Base-by-base conservation (phyloP, 2,329 filamentous ascomycete species). In the Leptographium radiaticola region DNA sequence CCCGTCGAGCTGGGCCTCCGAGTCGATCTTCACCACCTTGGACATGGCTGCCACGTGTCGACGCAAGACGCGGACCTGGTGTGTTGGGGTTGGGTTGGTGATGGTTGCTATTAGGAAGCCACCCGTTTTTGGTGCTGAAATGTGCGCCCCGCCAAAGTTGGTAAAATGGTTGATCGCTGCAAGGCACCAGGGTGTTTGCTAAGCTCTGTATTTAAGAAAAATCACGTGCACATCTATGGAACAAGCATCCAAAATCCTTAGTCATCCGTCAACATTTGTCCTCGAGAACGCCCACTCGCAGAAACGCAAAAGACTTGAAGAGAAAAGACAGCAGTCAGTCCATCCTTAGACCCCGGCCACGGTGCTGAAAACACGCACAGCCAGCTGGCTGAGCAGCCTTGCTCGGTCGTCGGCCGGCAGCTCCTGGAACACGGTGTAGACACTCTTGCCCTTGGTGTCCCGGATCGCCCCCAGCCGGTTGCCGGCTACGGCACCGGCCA, bases 391-490 rank as follows among this genome's bases (percentile, higher is more conserved):
- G 57, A 97, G 73, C 62, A 98, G 69, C 67, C 82, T 83, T 53
- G 89, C 83, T 64, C 88, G 86, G 64, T 95, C 90, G 51, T 76
- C 76, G 68, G 89, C 86, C 51, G 89, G 89, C 64, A 98, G 73
- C 62, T 95, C 87, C 74, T 88, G 82, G 67, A 91, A 97, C 16
- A 96, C 93, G 33, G 83, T 76, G 68, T 94, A 97, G 7, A 98
- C 93, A 65, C 88, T 95, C 82, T 96, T 97, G 25, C 90, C 90
- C 70, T 83, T 89, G 36, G 86, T 82, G 70, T 98, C 93, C 54
- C 93, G 76, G 20, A 98, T 80, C 8, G 88, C 87, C 1, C 93
- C 93, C n/a, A 97, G 70, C 51, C 90, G 73, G 70, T 96, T 97
- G 12, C 93, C 93, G 0, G 90, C 91, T 2, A 96, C 90, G 2